A percentile compares a stretch with the other conserved stretches of the same genome.
These are phyloP conservation scores for Cupressus sempervirens DNA, from an alignment of 75 land plant species.

Conservation along the genomic window DNA sequence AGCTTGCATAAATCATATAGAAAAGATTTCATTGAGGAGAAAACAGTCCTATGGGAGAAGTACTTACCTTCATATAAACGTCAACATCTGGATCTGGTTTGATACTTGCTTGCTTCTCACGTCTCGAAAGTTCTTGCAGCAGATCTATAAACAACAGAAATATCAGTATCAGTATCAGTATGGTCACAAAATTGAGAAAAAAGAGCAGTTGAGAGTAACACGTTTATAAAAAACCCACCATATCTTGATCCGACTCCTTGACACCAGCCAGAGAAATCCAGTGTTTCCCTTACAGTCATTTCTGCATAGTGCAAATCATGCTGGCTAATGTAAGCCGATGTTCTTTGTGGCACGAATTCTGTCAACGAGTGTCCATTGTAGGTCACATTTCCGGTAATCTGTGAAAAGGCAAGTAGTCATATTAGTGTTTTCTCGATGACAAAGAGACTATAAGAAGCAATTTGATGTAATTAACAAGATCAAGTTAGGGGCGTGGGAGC, in stretches of 20 bases:
- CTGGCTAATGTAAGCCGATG: constrained; percentile 73
- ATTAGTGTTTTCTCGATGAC: background rate
- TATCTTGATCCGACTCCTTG: constrained; percentile 56
- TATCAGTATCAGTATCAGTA: background rate
- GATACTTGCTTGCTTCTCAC: constrained; percentile 47
- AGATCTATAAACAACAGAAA: constrained; percentile 21
- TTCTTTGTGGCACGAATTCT: constrained; percentile 66
- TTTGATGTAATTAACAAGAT: background rate
- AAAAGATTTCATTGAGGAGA: background rate
- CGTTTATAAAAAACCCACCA: constrained; percentile 14
- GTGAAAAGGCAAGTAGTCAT: background rate
- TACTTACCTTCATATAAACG: constrained; percentile 36
- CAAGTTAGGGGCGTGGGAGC: background rate
- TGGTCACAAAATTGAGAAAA: constrained; percentile 1
- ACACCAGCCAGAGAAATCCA: constrained; percentile 76
- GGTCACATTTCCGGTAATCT: constrained; percentile 57
- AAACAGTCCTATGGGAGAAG: background rate
- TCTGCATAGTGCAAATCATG: constrained; percentile 71
- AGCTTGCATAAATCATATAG: background rate
- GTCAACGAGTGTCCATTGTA: constrained; percentile 63
- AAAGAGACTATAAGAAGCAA: background rate
- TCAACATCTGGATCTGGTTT: constrained; percentile 47
- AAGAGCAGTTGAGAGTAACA: background rate
- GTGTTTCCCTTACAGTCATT: constrained; percentile 79
- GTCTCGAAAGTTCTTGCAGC: constrained; percentile 30